Conservation (phyloP, 805 yeast species). For the Spencermartinsiella europaea region DNA sequence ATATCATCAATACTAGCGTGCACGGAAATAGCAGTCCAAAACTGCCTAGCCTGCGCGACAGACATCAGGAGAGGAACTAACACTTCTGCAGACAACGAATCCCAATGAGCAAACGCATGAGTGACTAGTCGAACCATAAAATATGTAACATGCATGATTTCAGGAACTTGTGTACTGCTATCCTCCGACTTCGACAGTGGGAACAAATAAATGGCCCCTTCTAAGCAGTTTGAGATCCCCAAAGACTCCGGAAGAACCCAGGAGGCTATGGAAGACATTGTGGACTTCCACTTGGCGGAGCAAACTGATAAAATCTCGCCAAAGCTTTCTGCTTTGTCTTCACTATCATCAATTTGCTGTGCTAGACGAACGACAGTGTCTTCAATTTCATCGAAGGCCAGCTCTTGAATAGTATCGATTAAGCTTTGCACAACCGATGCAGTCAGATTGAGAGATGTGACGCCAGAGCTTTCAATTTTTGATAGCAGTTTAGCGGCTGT, state of each 20-base stretch:
- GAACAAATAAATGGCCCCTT: neutral
- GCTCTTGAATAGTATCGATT: neutral
- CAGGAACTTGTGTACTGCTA: neutral
- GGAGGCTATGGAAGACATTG: neutral
- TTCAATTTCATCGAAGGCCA: conserved; percentile 8
- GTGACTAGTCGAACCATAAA: neutral
- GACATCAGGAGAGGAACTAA: neutral
- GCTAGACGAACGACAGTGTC: conserved; percentile 2
- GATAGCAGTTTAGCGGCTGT: conserved; percentile 2
- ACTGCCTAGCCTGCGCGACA: neutral
- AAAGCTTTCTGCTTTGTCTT: neutral
- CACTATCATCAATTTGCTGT: neutral
- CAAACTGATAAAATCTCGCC: neutral
- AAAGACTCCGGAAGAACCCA: neutral
- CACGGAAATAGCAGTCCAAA: neutral
- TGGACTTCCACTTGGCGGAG: neutral
- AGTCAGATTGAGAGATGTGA: neutral
- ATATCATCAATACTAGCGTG: neutral
- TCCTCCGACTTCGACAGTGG: neutral
- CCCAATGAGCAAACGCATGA: neutral
- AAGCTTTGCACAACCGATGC: neutral
- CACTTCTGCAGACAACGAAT: neutral
- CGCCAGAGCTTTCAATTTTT: neutral
- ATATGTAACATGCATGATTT: neutral
- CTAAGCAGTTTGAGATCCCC: neutral